Conservation (phyloP, 768 basidiomycete genomes). For the Phanerodontia chrysosporium region DNA sequence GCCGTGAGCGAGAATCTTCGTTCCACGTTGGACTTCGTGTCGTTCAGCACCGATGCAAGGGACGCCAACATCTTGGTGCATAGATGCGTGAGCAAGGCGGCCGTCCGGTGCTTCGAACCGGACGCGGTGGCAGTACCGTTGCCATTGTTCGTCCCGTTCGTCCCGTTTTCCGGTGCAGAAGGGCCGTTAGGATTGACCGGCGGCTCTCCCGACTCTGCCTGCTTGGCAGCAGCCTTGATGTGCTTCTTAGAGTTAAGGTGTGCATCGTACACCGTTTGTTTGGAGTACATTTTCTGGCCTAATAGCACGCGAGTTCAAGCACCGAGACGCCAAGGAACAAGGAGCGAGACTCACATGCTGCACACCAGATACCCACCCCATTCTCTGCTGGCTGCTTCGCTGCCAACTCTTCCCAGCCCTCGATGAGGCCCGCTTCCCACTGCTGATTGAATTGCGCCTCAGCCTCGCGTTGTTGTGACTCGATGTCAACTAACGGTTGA, state of each 20-base stretch:
- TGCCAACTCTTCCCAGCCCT: slow-evolving; percentile 64
- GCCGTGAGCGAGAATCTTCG: slow-evolving; percentile 95
- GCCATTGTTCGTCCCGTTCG: slow-evolving; percentile 49
- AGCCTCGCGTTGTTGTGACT: slow-evolving; percentile 59
- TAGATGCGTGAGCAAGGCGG: slow-evolving; percentile 72
- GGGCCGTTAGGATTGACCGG: slow-evolving; percentile 59
- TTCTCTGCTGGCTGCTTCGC: slow-evolving; percentile 38
- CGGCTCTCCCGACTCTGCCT: slow-evolving; percentile 43
- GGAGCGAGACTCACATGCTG: slow-evolving; percentile 64
- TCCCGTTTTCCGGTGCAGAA: slow-evolving; percentile 34
- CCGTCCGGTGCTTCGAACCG: slow-evolving; percentile 51
- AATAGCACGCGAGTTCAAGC: slow-evolving; percentile 1
- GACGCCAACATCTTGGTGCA: slow-evolving; percentile 60
- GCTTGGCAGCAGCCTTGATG: slow-evolving; percentile 81
- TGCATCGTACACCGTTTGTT: slow-evolving; percentile 96
- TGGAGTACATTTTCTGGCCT: slow-evolving; percentile 95
- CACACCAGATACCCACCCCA: slow-evolving; percentile 86
- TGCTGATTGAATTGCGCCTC: slow-evolving; percentile 67
- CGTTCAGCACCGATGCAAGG: slow-evolving; percentile 66
- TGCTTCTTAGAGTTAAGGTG: slow-evolving; percentile 96
- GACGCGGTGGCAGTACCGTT: slow-evolving; percentile 28
- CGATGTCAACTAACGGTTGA: slow-evolving; percentile 76
- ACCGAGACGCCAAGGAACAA: neutral
- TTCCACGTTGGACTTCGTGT: slow-evolving; percentile 95
- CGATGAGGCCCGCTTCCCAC: slow-evolving; percentile 77